These are phyloP conservation scores for Vitis labrusca DNA, from an alignment of 164 flowering plant species.

Conservation along the genomic window DNA sequence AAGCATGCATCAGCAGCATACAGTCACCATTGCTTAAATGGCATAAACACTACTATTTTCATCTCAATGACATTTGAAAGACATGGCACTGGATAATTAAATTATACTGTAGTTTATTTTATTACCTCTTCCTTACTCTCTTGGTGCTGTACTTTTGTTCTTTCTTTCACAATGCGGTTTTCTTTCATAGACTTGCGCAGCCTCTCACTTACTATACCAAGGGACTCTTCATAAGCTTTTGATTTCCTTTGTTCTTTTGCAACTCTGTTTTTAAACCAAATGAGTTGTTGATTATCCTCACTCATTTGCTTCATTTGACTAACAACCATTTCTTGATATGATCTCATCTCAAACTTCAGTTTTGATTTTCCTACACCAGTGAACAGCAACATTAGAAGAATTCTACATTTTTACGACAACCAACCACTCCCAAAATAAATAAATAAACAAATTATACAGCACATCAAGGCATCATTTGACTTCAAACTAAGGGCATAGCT, in stretches of 20 bases:
- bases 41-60: too few relatives aligned
- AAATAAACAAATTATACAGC: background rate
- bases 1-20: too few relatives aligned
- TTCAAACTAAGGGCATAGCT: background rate
- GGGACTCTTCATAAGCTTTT: conserved; percentile 57
- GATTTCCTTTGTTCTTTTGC: conserved; percentile 40
- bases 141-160: conserved; percentile 62
- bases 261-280: conserved; percentile 49
- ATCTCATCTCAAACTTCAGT: conserved; percentile 74
- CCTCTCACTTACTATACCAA: conserved; percentile 45
- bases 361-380: conserved; percentile 56
- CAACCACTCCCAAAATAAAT: background rate
- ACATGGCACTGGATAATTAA: too few relatives aligned
- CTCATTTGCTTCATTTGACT: conserved; percentile 66
- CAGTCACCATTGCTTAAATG: too few relatives aligned
- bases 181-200: conserved; percentile 58
- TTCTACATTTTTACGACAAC: background rate
- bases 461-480: background rate
- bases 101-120: too few relatives aligned
- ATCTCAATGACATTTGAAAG: too few relatives aligned
- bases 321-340: conserved; percentile 79
- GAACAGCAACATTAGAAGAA: background rate
- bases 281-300: conserved; percentile 80
- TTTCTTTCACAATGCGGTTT: conserved; percentile 55
- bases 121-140: conserved; percentile 82